Percentiles rank a stretch among this genome's conserved stretches.
phyloP scores from a whole-genome alignment of 176 grass and related monocot species.

The Miscanthus lutarioriparius region DNA sequence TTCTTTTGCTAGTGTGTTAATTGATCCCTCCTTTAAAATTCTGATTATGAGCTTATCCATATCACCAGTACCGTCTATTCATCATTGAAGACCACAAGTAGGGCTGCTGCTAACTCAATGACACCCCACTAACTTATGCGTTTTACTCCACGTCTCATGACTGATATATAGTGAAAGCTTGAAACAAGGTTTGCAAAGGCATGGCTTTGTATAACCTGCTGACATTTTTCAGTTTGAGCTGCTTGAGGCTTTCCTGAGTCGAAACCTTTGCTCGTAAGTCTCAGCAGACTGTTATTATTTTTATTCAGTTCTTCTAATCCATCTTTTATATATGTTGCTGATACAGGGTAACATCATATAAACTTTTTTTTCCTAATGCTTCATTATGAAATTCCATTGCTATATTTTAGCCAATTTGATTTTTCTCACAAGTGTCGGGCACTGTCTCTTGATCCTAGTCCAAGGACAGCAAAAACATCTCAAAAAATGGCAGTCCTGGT shows the following conservation, averaged over 20 bases:
- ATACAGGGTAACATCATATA: slow-evolving; percentile 8
- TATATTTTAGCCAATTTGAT: slow-evolving; percentile 13
- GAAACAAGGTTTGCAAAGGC: slow-evolving; percentile 55
- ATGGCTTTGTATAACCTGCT: slow-evolving; percentile 55
- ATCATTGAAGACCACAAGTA: slow-evolving; percentile 38
- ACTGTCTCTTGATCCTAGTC: slow-evolving; percentile 10
- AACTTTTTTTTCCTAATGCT: background rate
- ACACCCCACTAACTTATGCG: slow-evolving; percentile 33
- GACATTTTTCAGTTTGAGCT: slow-evolving; percentile 61
- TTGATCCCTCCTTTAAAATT: slow-evolving; percentile 18
- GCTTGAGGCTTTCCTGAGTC: slow-evolving; percentile 53
- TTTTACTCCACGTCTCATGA: slow-evolving; percentile 41
- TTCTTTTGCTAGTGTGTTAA: slow-evolving; percentile 18
- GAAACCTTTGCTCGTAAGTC: slow-evolving; percentile 58
- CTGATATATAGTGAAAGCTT: slow-evolving; percentile 53
- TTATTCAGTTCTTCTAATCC: slow-evolving; percentile 20
- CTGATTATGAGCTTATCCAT: slow-evolving; percentile 34
- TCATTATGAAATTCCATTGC: background rate
- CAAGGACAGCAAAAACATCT: background rate
- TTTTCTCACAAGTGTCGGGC: background rate
- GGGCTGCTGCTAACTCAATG: slow-evolving; percentile 52
- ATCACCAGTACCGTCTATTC: slow-evolving; percentile 37
- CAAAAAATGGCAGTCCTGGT: background rate
- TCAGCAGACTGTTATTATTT: slow-evolving; percentile 45
- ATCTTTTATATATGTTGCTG: slow-evolving; percentile 16